Conservation (phyloP, 139 green algal genomes). For the Chlorella sp. region DNA sequence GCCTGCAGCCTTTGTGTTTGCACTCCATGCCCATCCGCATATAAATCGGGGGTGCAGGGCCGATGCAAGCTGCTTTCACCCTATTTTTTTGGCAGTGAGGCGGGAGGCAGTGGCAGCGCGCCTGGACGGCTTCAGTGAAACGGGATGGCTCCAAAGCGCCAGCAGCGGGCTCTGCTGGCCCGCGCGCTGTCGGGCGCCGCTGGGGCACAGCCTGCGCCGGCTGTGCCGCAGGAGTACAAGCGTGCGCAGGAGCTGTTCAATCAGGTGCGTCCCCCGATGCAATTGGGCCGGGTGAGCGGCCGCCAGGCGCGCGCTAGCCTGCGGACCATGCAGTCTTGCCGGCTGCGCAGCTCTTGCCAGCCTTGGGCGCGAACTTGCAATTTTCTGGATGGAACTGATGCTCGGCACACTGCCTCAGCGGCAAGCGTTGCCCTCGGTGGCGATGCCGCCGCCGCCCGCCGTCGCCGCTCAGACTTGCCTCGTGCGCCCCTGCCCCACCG, state of each 20-base stretch:
- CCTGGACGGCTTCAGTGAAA: too few relatives aligned
- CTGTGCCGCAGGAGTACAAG: not conserved
- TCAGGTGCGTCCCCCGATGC: not conserved
- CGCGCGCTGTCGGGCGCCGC: not conserved
- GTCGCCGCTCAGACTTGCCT: too few relatives aligned
- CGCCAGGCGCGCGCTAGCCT: not conserved
- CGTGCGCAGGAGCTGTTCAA: slow-evolving; percentile 21
- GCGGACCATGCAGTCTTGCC: not conserved
- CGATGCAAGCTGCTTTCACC: too few relatives aligned
- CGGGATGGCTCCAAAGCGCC: not conserved
- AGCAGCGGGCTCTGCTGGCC: not conserved
- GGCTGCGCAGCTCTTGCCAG: not conserved
- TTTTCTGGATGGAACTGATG: too few relatives aligned
- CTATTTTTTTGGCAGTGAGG: too few relatives aligned
- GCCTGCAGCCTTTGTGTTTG: not conserved
- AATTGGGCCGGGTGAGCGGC: too few relatives aligned
- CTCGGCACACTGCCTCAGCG: not conserved
- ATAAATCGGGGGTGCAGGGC: too few relatives aligned
- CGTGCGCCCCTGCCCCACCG: too few relatives aligned
- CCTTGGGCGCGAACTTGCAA: too few relatives aligned
- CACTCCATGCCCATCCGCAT: too few relatives aligned
- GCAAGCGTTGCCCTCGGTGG: not conserved
- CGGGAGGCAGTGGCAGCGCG: too few relatives aligned
- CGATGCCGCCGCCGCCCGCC: too few relatives aligned
- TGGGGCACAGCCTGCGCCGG: not conserved